Evolutionary conservation across 2,329 filamentous ascomycete genomes (phyloP).

Genomic region (Alternaria arbusti): DNA sequence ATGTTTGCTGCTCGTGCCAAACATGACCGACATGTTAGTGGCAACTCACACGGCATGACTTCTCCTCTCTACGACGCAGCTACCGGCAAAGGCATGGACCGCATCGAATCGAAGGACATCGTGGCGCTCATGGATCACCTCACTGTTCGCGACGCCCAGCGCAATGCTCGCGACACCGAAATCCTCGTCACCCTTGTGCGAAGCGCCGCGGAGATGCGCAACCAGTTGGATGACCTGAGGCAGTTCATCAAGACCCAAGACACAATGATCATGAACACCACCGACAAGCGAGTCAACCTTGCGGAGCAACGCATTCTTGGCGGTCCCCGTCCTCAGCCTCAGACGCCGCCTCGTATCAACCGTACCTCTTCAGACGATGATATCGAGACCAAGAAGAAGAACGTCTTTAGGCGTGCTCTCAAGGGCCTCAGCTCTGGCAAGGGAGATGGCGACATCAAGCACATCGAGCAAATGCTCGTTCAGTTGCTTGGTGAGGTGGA

Average conservation of each 20-base stretch:
- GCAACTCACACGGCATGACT: slow-evolving; percentile 88
- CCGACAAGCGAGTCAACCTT: slow-evolving; percentile 86
- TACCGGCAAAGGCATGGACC: slow-evolving; percentile 85
- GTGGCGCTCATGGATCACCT: slow-evolving; percentile 98
- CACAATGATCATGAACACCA: slow-evolving; percentile 82
- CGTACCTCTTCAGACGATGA: slow-evolving; percentile 62
- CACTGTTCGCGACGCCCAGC: slow-evolving; percentile 94
- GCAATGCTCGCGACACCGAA: slow-evolving; percentile 94
- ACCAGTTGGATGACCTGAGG: slow-evolving; percentile 94
- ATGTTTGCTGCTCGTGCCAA: slow-evolving; percentile 52
- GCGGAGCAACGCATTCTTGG: slow-evolving; percentile 82
- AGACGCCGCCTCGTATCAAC: slow-evolving; percentile 61
- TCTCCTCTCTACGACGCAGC: slow-evolving; percentile 90
- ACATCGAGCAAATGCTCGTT: slow-evolving; percentile 75
- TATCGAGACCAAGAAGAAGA: slow-evolving; percentile 79
- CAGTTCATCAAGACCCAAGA: slow-evolving; percentile 89
- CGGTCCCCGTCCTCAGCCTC: slow-evolving; percentile 79
- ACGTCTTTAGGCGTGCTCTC: slow-evolving; percentile 91
- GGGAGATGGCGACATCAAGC: slow-evolving; percentile 83
- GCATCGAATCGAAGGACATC: slow-evolving; percentile 95
- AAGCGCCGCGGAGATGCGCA: slow-evolving; percentile 95
- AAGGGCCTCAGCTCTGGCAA: slow-evolving; percentile 82
- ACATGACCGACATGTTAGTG: slow-evolving; percentile 75
- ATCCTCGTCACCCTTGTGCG: slow-evolving; percentile 93
- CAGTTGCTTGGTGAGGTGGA: slow-evolving; percentile 93